phyloP scores from a whole-genome alignment of 352 stramenopile species.

The Phytophthora niederhauseri region DNA sequence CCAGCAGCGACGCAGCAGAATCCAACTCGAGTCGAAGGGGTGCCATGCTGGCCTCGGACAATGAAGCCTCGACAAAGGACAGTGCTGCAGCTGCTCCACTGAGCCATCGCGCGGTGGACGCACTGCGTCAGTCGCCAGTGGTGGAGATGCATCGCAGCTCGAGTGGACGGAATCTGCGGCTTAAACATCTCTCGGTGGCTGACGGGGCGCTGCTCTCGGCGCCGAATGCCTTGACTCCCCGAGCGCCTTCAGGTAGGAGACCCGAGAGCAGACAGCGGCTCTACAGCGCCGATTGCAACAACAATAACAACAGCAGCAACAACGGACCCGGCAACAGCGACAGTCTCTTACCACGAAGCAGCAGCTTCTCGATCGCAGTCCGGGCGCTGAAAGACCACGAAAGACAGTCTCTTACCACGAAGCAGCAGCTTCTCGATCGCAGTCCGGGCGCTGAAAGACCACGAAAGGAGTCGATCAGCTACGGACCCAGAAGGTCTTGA shows the following conservation, averaged over 20 bases:
- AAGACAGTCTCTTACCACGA: slow-evolving; percentile 40
- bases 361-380: slow-evolving; percentile 68
- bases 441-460: slow-evolving; percentile 50
- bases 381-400: slow-evolving; percentile 54
- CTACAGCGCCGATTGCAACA: slow-evolving; percentile 22
- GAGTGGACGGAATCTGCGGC: slow-evolving; percentile 53
- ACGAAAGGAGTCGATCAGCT: slow-evolving; percentile 41
- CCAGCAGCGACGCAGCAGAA: slow-evolving; percentile 1
- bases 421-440: slow-evolving; percentile 75
- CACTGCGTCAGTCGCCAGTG: slow-evolving; percentile 29
- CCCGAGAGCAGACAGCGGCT: slow-evolving; percentile 34
- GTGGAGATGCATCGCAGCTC: slow-evolving; percentile 59
- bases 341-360: slow-evolving; percentile 44
- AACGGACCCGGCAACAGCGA: slow-evolving; percentile 25
- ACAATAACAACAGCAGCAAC: slow-evolving; percentile 20
- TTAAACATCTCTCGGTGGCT: slow-evolving; percentile 48
- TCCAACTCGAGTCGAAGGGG: slow-evolving; percentile 15
- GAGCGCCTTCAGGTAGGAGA: slow-evolving; percentile 45
- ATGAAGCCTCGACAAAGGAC: slow-evolving; percentile 6
- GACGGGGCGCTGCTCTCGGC: slow-evolving; percentile 39
- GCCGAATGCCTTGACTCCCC: slow-evolving; percentile 50
- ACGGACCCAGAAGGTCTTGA: slow-evolving; percentile 24
- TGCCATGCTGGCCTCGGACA: slow-evolving; percentile 24
- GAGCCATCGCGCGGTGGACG: slow-evolving; percentile 34
- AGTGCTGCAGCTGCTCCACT: not conserved